Percentiles rank a stretch among this genome's conserved stretches.
Conservation (phyloP, 805 yeast genomes). For the Yueomyces sp. region DNA sequence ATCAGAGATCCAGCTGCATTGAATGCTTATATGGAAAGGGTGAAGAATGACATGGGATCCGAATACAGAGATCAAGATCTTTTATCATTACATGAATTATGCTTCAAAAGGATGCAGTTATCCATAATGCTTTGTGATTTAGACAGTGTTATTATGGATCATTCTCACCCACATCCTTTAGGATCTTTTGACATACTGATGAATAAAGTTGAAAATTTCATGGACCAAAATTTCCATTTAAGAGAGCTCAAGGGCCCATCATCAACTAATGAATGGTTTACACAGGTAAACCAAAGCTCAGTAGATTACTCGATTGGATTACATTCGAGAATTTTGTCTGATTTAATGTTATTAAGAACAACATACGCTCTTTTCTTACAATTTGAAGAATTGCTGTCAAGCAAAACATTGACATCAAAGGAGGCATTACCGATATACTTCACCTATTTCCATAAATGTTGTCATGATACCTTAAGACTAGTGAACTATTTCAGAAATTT, state of each 20-base stretch:
- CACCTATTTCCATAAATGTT: constrained; percentile 10
- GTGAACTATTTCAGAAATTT: constrained; percentile 12
- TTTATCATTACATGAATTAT: constrained; percentile 11
- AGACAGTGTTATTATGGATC: constrained; percentile 2
- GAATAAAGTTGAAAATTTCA: constrained; percentile 9
- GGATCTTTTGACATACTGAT: constrained; percentile 9
- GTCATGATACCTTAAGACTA: constrained; percentile 9
- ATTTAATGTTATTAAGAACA: constrained; percentile 15
- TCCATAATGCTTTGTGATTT: constrained; percentile 15
- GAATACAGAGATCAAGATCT: constrained; percentile 2
- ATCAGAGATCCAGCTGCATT: constrained; percentile 8
- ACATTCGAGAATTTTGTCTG: constrained; percentile 15
- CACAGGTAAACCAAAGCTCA: constrained; percentile 1
- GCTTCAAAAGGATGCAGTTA: constrained; percentile 15
- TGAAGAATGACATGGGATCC: constrained; percentile 8
- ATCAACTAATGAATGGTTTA: constrained; percentile 1
- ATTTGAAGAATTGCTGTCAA: constrained; percentile 10
- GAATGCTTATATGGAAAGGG: constrained; percentile 10
- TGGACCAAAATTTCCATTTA: constrained; percentile 11
- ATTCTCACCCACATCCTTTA: not conserved
- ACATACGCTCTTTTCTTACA: constrained; percentile 18
- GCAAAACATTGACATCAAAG: not conserved
- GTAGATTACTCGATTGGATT: constrained; percentile 8
- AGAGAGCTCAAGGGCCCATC: constrained; percentile 1
- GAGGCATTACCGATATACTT: constrained; percentile 9